A percentile compares a stretch with the other conserved stretches of the same genome.
phyloP scores from a whole-genome alignment of 2,329 filamentous ascomycete species.

The Ophiostoma australiae region DNA sequence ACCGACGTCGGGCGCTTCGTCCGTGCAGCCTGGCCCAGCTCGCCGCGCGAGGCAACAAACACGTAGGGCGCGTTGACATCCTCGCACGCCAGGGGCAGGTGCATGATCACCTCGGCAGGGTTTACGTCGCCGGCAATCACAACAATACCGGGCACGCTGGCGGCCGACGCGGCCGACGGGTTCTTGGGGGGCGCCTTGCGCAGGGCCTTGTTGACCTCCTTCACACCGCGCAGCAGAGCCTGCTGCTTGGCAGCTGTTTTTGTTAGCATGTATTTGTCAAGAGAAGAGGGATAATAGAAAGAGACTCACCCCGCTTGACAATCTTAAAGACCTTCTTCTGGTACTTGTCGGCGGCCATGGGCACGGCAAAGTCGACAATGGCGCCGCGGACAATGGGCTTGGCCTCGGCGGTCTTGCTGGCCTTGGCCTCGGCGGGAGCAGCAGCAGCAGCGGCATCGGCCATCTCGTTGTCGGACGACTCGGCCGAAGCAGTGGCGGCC shows the following conservation, averaged over 20 bases:
- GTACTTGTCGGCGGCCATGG: constrained; percentile 73
- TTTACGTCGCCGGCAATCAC: constrained; percentile 96
- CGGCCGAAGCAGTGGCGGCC: constrained; percentile 36
- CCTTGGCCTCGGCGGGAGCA: not conserved
- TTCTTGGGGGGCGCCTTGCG: constrained; percentile 77
- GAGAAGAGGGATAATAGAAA: constrained; percentile 22
- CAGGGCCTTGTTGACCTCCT: constrained; percentile 97
- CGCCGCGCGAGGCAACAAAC: constrained; percentile 86
- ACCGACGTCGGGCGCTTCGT: constrained; percentile 97
- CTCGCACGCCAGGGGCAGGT: constrained; percentile 96
- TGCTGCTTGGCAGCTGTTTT: constrained; percentile 82
- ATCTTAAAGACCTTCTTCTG: constrained; percentile 62
- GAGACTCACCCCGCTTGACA: constrained; percentile 51
- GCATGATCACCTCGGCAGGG: constrained; percentile 96
- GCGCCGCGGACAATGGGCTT: constrained; percentile 37
- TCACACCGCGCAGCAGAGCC: constrained; percentile 94
- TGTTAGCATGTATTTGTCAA: constrained; percentile 20
- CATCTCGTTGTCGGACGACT: constrained; percentile 42
- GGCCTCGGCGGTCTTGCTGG: constrained; percentile 35
- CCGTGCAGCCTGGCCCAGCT: constrained; percentile 86
- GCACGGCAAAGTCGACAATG: constrained; percentile 77
- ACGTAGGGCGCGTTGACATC: constrained; percentile 97
- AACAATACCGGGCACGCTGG: constrained; percentile 64
- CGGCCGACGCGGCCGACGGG: constrained; percentile 46
- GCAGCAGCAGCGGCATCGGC: constrained; percentile 32